Evolutionary conservation across 495 filamentous ascomycete genomes (phyloP).

Genomic region (Chaetomium fimeti): DNA sequence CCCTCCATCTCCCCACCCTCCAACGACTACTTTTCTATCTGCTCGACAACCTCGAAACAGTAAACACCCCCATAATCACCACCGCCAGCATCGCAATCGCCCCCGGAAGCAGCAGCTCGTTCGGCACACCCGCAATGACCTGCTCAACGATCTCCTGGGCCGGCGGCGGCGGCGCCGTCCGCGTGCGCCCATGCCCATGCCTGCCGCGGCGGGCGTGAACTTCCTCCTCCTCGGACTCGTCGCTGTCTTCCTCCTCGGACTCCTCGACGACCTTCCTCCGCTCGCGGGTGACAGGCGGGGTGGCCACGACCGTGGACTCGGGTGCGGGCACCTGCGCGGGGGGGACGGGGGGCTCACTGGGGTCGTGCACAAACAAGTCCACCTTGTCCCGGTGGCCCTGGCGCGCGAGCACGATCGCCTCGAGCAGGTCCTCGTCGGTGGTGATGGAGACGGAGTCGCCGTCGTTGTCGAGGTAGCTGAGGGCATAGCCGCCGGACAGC

Average conservation of each 20-base stretch:
- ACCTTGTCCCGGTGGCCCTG: conserved; percentile 83
- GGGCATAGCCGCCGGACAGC: conserved; percentile 77
- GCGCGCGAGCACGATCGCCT: conserved; percentile 82
- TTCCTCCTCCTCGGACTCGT: conserved; percentile 61
- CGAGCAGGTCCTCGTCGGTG: conserved; percentile 86
- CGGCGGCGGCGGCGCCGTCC: conserved; percentile 42
- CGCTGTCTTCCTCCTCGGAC: conserved; percentile 46
- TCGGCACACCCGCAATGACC: conserved; percentile 86
- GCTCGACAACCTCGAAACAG: conserved; percentile 73
- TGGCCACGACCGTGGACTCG: conserved; percentile 42
- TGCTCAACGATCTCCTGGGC: conserved; percentile 53
- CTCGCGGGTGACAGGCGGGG: conserved; percentile 57
- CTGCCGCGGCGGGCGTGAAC: conserved; percentile 45
- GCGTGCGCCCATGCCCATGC: conserved; percentile 39
- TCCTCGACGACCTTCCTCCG: conserved; percentile 55
- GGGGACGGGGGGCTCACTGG: conserved; percentile 72
- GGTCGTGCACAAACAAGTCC: conserved; percentile 95
- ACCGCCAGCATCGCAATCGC: conserved; percentile 93
- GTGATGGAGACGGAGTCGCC: conserved; percentile 98
- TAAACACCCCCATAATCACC: conserved; percentile 90
- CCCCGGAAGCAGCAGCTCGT: conserved; percentile 89
- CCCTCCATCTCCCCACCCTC: background rate
- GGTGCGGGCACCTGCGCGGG: conserved; percentile 62
- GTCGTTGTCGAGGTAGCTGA: conserved; percentile 97
- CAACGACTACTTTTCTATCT: conserved; percentile 56